A percentile compares a stretch with the other conserved stretches of the same genome.
Conservation (phyloP, 2,329 filamentous ascomycete genomes). For the Escovopsis sp. region DNA sequence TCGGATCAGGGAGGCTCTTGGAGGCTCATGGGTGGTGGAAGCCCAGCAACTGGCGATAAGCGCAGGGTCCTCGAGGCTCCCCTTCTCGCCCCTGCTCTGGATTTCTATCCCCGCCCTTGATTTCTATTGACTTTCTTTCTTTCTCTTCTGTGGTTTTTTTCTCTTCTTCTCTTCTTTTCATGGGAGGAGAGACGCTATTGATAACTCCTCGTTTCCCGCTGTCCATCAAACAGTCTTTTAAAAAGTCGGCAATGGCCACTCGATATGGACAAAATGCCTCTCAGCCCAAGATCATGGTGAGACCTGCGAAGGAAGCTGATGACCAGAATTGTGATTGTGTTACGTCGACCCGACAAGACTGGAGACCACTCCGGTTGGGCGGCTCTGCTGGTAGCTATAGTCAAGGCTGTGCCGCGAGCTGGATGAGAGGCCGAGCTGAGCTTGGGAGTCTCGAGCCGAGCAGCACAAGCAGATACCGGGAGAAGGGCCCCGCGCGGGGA, state of each 20-base stretch:
- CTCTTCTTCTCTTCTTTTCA: background rate
- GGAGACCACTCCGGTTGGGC: background rate
- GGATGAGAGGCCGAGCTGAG: background rate
- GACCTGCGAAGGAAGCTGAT: background rate
- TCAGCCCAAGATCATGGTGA: constrained; percentile 2
- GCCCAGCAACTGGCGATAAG: too few relatives aligned
- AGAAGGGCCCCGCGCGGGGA: too few relatives aligned
- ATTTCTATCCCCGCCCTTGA: too few relatives aligned
- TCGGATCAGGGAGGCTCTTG: too few relatives aligned
- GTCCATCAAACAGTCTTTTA: background rate
- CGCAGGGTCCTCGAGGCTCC: too few relatives aligned
- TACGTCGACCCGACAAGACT: constrained; percentile 1
- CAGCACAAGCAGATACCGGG: too few relatives aligned
- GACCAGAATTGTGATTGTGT: constrained; percentile 3
- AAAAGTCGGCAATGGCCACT: background rate
- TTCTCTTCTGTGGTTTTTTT: too few relatives aligned
- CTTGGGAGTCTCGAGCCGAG: constrained; percentile 3
- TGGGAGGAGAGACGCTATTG: background rate
- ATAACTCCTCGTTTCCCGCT: background rate
- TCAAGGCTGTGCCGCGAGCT: too few relatives aligned
- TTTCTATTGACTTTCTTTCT: too few relatives aligned
- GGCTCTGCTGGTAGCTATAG: too few relatives aligned
- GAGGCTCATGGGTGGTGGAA: too few relatives aligned
- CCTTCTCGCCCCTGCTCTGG: too few relatives aligned
- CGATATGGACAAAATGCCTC: constrained; percentile 3